Evolutionary conservation across 176 grass and related monocot genomes (phyloP).

Genomic region (Oryza rufipogon): DNA sequence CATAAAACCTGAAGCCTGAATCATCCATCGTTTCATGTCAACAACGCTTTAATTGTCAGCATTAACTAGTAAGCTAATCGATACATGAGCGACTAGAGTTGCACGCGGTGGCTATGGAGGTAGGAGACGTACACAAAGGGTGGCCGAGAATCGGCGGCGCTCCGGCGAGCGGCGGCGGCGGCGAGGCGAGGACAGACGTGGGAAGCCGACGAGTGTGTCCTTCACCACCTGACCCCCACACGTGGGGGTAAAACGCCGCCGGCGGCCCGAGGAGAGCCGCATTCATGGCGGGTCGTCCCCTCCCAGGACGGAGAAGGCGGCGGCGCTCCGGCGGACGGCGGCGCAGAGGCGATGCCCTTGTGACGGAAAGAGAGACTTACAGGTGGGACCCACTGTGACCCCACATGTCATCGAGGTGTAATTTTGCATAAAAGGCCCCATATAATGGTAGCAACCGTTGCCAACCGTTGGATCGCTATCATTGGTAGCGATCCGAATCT

Average conservation of each 20-base stretch:
- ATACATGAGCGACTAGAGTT: not conserved
- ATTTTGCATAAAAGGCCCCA: too few relatives aligned
- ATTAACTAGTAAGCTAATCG: not conserved
- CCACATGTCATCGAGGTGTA: not conserved
- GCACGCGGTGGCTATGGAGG: not conserved
- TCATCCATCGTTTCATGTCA: not conserved
- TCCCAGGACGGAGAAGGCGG: too few relatives aligned
- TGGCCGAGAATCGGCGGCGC: not conserved
- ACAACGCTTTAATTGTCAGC: not conserved
- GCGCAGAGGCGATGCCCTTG: too few relatives aligned
- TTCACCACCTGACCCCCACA: too few relatives aligned
- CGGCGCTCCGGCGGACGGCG: too few relatives aligned
- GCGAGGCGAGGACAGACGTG: not conserved
- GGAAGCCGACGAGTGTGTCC: not conserved
- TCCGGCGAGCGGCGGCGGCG: conserved; percentile 23
- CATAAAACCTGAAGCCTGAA: not conserved
- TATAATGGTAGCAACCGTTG: too few relatives aligned
- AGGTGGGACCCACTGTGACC: not conserved
- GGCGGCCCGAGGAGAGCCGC: not conserved
- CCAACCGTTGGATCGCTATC: too few relatives aligned
- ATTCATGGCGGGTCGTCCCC: not conserved
- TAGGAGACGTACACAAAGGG: not conserved
- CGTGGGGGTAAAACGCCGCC: not conserved
- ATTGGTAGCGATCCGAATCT: too few relatives aligned
- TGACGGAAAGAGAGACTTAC: too few relatives aligned